Percentiles rank a stretch among this genome's conserved stretches.
These are phyloP conservation scores for Periconia macrospinosa DNA, from an alignment of 2,329 filamentous ascomycete genomes.

Conservation along the genomic window DNA sequence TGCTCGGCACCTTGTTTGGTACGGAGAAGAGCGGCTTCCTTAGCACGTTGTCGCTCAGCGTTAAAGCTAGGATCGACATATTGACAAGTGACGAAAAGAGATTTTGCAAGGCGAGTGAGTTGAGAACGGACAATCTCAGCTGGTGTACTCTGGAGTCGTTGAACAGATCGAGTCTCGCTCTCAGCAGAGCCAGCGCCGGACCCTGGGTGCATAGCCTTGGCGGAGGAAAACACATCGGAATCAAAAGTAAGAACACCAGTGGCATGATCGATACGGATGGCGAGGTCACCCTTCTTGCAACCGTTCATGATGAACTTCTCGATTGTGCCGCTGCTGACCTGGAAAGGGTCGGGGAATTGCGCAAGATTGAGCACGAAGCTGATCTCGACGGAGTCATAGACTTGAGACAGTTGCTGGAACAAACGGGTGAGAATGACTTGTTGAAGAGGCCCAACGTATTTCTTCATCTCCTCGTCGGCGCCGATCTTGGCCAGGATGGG, in stretches of 20 bases:
- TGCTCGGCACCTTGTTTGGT: slow-evolving; percentile 87
- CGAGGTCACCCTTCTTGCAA: slow-evolving; percentile 98
- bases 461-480: slow-evolving; percentile 91
- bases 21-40: slow-evolving; percentile 76
- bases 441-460: slow-evolving; percentile 92
- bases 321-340: slow-evolving; percentile 85
- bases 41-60: slow-evolving; percentile 75
- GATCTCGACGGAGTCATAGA: slow-evolving; percentile 97
- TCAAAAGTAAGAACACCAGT: slow-evolving; percentile 96
- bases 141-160: slow-evolving; percentile 95
- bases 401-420: slow-evolving; percentile 98
- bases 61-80: slow-evolving; percentile 93
- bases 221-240: slow-evolving; percentile 95
- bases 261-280: slow-evolving; percentile 94
- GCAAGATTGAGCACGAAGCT: slow-evolving; percentile 91
- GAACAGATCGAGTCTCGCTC: slow-evolving; percentile 78
- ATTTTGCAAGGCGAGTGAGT: slow-evolving; percentile 86
- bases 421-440: slow-evolving; percentile 97
- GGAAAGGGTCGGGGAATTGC: slow-evolving; percentile 94
- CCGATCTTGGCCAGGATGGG: slow-evolving; percentile 94
- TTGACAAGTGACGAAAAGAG: slow-evolving; percentile 89
- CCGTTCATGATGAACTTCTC: slow-evolving; percentile 99
- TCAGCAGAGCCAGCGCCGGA: slow-evolving; percentile 86
- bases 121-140: slow-evolving; percentile 97
- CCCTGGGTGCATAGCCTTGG: slow-evolving; percentile 86